Evolutionary conservation across 768 basidiomycete species (phyloP), one percentile per base, ranked within the genome.

Genomic region (Russula earlei): DNA sequence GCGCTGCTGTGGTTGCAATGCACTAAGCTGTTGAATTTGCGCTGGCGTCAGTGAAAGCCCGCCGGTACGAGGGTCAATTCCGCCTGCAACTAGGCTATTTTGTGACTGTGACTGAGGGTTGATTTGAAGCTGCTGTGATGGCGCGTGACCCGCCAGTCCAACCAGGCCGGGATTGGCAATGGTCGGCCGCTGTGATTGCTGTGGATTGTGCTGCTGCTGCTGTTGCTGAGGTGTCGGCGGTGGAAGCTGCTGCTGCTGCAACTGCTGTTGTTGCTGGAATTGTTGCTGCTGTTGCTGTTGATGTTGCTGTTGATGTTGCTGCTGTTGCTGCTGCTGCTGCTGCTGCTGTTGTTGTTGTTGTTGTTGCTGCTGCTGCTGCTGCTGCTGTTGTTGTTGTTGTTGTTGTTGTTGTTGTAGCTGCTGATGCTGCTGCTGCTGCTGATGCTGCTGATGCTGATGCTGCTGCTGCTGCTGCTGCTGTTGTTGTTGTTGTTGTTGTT

Each of bases 1-100:
- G 31, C 77, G 72, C 60, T 80, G 81, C 29, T 78, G 73, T 15
- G 54, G 20, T 14, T 49, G 38, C 46, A 63, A 64, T 10, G 62
- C 58, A 41, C 60, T 67, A 43, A 71, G 52, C 24, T 60, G 40
- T 19, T 56, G 56, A 11, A 63, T 52, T 48, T 68, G 67, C 49
- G 66, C 63, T 24, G 61, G 64, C 9, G 69, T 60, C 27, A 61
- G 66, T 1, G 67, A 65, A 22, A 72, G 61, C 22, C 51, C 58
- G 1, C 53, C 53, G 5, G 48, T 52, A 17, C 61, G 55, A 17
- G 56, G 51, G 42, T 60, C 62, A 19, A 64, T 55, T n/a, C 64
- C 62, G 19, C 56, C 48, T 24, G 51, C 52, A 27, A 52, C 34
- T n/a, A 58, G 3, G 15, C 24, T 37, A 29, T 52, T 46, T 34